phyloP scores from a whole-genome alignment of 164 flowering plant genomes.

The Tinospora cordifolia region DNA sequence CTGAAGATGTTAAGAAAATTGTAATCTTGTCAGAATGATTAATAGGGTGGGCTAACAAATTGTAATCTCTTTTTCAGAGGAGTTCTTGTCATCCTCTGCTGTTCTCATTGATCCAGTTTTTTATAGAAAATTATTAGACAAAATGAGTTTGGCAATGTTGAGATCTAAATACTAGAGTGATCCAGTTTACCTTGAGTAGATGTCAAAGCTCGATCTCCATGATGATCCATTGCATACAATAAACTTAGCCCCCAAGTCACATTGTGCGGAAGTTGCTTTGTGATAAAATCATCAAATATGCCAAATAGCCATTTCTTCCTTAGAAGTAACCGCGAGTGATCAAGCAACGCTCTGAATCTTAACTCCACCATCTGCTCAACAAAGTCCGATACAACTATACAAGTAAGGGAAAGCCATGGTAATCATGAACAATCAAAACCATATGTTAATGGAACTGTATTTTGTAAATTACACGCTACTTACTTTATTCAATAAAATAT shows the following conservation, averaged over 20 bases:
- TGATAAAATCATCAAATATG: constrained; percentile 82
- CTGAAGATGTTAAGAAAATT: constrained; percentile 27
- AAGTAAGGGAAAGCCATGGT: not conserved
- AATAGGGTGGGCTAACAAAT: no score
- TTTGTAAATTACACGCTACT: no score
- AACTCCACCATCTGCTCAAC: constrained; percentile 75
- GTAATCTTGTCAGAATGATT: no score
- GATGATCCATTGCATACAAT: constrained; percentile 89
- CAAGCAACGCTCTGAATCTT: constrained; percentile 66
- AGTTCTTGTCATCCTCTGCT: no score
- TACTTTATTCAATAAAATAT: no score
- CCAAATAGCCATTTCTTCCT: constrained; percentile 89
- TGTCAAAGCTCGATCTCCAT: constrained; percentile 66
- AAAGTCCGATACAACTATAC: not conserved
- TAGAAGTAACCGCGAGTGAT: constrained; percentile 60
- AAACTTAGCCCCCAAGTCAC: constrained; percentile 99
- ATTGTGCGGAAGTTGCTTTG: constrained; percentile 96
- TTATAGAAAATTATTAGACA: constrained; percentile 6
- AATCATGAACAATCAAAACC: no score
- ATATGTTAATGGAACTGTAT: no score
- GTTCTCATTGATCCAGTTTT: no score
- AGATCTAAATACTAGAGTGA: not conserved
- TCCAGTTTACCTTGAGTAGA: constrained; percentile 65
- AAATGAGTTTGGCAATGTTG: not conserved
- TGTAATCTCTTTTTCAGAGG: no score